Evolutionary conservation across 2,329 filamentous ascomycete species (phyloP), one percentile per base, ranked within the genome.

Genomic region (Setomelanomma holmii): DNA sequence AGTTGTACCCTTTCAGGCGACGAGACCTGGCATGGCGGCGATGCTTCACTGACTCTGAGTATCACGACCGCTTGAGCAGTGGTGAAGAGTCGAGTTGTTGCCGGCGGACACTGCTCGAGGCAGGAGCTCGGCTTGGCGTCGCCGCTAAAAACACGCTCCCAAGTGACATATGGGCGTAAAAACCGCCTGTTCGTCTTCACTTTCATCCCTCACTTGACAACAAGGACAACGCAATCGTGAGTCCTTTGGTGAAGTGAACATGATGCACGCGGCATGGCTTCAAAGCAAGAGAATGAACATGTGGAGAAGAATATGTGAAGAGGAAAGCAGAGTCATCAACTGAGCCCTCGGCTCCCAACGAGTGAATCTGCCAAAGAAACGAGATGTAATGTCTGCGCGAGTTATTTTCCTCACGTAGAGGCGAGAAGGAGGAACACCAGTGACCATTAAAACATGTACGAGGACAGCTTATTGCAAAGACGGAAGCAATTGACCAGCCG

Each of bases 91-190:
- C 16, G 19, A 16, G 21, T 40, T 16, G 12, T 30, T 30, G 23
- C 34, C 21, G 30, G 40, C 21, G 42, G 45, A 27, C n/a, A 27
- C 20, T 16, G 40, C 40, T 30, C 14, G 11, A 38, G 45, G 27
- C 45, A 40, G 24, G 48, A 33, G 52, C 48, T 42, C 33, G 6
- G 11, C 44, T 52, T 55, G 36, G 48, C 48, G 35, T 51, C 45
- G 44, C 48, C 44, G 49, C 48, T 52, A 55, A 34, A 22, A 22
- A 49, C 46, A 34, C 22, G 47, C 4, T 27, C 20, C 35, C 44
- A 46, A 24, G 44, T 46, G 44, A 40, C 44, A 27, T n/a, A n/a
- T 5, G 2, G 27, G 27, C 27, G 14, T 30, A 6, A 14, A 3
- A 14, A 14, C n/a, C n/a, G n/a, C n/a, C n/a, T n/a, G n/a, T n/a